Conservation (phyloP, 2,329 filamentous ascomycete species). For the Calcarisporium arbuscula region DNA sequence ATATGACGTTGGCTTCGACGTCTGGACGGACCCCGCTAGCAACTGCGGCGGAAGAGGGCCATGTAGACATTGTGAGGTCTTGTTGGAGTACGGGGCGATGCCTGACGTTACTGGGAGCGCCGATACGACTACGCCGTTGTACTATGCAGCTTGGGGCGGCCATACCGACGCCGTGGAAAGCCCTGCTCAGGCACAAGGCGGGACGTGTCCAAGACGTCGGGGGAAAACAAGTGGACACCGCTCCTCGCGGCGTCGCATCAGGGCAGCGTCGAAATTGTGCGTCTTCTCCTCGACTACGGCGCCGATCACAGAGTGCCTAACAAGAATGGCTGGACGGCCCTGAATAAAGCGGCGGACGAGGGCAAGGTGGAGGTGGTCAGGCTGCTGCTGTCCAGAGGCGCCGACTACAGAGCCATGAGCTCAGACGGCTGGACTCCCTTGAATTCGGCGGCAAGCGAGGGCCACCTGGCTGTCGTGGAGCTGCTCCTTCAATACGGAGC, state of each 20-base stretch:
- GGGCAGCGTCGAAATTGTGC: slow-evolving; percentile 4
- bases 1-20: slow-evolving; percentile 3
- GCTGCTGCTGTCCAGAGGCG: no score
- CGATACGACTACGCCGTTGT: no score
- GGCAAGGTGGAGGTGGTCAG: not conserved
- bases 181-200: no score
- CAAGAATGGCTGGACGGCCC: not conserved
- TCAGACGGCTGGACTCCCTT: slow-evolving; percentile 9
- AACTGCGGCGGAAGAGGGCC: no score
- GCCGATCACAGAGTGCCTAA: slow-evolving; percentile 3
- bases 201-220: not conserved
- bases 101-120: no score
- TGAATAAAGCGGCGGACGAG: not conserved
- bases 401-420: no score
- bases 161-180: no score
- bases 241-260: slow-evolving; percentile 6
- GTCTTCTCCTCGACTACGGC: slow-evolving; percentile 4
- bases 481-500: no score
- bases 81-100: no score
- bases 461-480: slow-evolving; percentile 1
- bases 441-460: slow-evolving; percentile 5
- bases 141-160: no score
- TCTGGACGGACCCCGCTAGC: no score
- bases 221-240: slow-evolving; percentile 5
- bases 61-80: no score